A percentile compares a stretch with the other conserved stretches of the same genome.
Conservation (phyloP, 2,329 filamentous ascomycete species). For the Byssothecium circinans region DNA sequence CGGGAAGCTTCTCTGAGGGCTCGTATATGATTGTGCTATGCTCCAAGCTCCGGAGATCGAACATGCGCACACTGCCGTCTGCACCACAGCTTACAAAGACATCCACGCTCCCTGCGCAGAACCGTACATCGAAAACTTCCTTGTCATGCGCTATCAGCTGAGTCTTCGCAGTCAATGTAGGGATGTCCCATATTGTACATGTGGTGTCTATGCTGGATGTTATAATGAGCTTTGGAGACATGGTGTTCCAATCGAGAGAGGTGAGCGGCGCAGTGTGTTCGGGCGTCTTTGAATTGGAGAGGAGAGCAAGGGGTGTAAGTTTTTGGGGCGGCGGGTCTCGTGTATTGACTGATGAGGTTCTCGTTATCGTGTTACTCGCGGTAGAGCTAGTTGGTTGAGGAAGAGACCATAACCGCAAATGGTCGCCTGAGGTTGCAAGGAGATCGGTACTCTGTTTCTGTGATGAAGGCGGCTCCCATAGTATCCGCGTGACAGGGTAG, state of each 20-base stretch:
- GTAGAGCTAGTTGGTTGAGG: conserved; percentile 57
- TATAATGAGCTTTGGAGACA: conserved; percentile 95
- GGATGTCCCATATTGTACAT: conserved; percentile 99
- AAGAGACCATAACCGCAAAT: conserved; percentile 90
- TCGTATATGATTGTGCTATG: conserved; percentile 99
- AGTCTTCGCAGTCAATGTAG: conserved; percentile 94
- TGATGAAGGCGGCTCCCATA: conserved; percentile 94
- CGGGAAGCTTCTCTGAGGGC: conserved; percentile 77
- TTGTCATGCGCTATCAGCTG: conserved; percentile 98
- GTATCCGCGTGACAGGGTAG: conserved; percentile 90
- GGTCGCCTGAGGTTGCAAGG: conserved; percentile 91
- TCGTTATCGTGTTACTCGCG: conserved; percentile 71
- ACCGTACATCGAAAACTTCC: conserved; percentile 97
- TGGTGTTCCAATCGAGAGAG: conserved; percentile 96
- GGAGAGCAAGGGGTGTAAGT: conserved; percentile 84
- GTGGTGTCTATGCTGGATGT: conserved; percentile 99
- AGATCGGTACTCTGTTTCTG: conserved; percentile 95
- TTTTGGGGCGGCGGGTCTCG: conserved; percentile 69
- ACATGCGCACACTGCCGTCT: conserved; percentile 98
- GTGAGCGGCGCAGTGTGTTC: conserved; percentile 97
- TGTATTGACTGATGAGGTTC: conserved; percentile 63
- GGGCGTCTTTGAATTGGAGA: conserved; percentile 97
- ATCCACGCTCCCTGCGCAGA: conserved; percentile 97
- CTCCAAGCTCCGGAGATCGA: conserved; percentile 92
- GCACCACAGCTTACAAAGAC: conserved; percentile 98